Evolutionary conservation across 140 eudicot species (phyloP).

Genomic region (Cichorium intybus): DNA sequence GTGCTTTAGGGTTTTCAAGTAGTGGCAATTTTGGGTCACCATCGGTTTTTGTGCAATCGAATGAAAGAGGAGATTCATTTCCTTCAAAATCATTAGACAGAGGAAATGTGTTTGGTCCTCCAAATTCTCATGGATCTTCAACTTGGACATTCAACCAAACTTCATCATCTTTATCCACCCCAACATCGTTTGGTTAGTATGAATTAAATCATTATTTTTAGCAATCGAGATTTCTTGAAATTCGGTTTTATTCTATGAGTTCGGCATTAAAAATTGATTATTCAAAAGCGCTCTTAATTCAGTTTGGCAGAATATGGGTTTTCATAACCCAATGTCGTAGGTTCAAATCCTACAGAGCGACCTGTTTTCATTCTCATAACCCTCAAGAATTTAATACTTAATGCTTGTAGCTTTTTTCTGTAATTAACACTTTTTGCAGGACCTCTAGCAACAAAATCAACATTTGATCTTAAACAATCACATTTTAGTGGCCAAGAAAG

Average conservation of each 20-base stretch:
- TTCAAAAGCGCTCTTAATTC: conserved; percentile 33
- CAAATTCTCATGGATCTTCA: not conserved
- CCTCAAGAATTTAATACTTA: not conserved
- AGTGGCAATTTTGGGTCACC: not conserved
- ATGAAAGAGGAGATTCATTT: not conserved
- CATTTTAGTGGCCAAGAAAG: not conserved
- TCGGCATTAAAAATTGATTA: too few species aligned
- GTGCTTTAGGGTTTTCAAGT: conserved; percentile 5
- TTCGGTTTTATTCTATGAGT: too few species aligned
- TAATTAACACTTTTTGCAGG: conserved; percentile 26
- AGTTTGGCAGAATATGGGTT: conserved; percentile 43
- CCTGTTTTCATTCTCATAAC: not conserved
- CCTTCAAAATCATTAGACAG: not conserved
- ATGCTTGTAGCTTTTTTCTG: conserved; percentile 7
- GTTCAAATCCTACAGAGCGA: conserved; percentile 53
- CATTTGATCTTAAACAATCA: conserved; percentile 3
- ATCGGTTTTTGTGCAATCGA: not conserved
- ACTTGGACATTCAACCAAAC: not conserved
- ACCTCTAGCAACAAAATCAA: conserved; percentile 10
- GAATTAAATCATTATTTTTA: not conserved
- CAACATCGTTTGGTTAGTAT: conserved; percentile 5
- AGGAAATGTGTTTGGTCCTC: not conserved
- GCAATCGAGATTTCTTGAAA: not conserved
- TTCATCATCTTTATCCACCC: not conserved
- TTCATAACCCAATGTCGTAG: conserved; percentile 37